Conservation (phyloP, 495 filamentous ascomycete genomes). For the Cryomyces minteri region DNA sequence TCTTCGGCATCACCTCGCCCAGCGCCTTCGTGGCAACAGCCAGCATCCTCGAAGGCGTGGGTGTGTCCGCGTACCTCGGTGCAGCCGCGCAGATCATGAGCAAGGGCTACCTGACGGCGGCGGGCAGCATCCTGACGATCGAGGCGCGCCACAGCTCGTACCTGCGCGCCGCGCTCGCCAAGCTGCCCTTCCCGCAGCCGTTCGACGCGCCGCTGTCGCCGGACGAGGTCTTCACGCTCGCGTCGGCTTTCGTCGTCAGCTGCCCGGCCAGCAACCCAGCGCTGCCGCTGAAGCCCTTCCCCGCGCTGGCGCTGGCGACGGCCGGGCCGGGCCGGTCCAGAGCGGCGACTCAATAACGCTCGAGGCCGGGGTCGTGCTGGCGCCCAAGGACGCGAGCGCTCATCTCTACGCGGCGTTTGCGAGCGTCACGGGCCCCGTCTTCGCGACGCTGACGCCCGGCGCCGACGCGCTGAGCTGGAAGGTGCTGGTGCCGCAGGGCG, state of each 20-base stretch:
- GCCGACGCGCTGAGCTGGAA: slow-evolving; percentile 4
- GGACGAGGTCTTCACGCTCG: slow-evolving; percentile 42
- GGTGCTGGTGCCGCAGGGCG: slow-evolving; percentile 20
- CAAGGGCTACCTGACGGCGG: slow-evolving; percentile 35
- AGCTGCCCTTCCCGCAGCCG: slow-evolving; percentile 32
- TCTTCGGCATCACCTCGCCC: slow-evolving; percentile 33
- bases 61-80: slow-evolving; percentile 32
- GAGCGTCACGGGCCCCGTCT: slow-evolving; percentile 21
- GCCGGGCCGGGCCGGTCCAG: slow-evolving; percentile 2
- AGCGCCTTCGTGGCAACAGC: slow-evolving; percentile 31
- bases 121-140: slow-evolving; percentile 41
- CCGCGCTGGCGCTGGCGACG: slow-evolving; percentile 4
- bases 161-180: slow-evolving; percentile 29
- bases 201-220: slow-evolving; percentile 38
- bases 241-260: slow-evolving; percentile 35
- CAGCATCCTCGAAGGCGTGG: slow-evolving; percentile 31
- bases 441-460: slow-evolving; percentile 2
- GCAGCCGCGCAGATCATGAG: slow-evolving; percentile 37
- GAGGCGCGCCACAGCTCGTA: slow-evolving; percentile 41
- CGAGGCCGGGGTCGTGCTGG: not conserved
- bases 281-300: slow-evolving; percentile 38
- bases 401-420: slow-evolving; percentile 23
- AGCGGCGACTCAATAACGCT: slow-evolving; percentile 6
- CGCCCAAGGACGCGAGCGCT: not conserved
- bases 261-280: slow-evolving; percentile 34